Percentiles rank a stretch among this genome's conserved stretches.
These are phyloP conservation scores for Fusarium sp. DNA, from an alignment of 2,329 filamentous ascomycete species.

Conservation along the genomic window DNA sequence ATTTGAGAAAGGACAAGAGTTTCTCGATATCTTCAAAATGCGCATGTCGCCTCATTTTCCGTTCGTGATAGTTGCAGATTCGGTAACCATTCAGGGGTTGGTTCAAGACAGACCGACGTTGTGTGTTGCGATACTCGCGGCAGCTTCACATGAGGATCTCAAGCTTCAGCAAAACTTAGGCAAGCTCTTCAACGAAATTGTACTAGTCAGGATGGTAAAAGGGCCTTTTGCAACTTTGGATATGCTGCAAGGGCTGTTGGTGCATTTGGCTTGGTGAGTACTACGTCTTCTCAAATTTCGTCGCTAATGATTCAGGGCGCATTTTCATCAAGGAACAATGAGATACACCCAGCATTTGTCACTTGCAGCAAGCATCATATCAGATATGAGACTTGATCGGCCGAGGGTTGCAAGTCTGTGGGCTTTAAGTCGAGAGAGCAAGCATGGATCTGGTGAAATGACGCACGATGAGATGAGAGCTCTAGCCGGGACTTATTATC, in stretches of 20 bases:
- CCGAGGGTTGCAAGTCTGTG: conserved; percentile 42
- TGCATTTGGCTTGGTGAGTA: conserved; percentile 46
- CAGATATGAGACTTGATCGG: conserved; percentile 45
- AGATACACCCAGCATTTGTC: conserved; percentile 45
- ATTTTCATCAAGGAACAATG: conserved; percentile 44
- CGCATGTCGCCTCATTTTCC: conserved; percentile 45
- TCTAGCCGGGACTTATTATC: conserved; percentile 45
- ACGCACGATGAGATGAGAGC: conserved; percentile 44
- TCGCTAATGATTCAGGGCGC: conserved; percentile 42
- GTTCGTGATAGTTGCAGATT: conserved; percentile 41
- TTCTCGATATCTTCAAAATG: conserved; percentile 37
- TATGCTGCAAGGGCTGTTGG: conserved; percentile 45
- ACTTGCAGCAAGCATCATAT: conserved; percentile 45
- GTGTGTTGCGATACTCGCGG: conserved; percentile 45
- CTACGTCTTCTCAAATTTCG: not conserved
- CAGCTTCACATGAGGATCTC: conserved; percentile 33
- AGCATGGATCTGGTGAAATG: conserved; percentile 26
- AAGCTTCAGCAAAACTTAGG: conserved; percentile 41
- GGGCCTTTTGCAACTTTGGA: conserved; percentile 43
- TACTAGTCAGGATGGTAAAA: conserved; percentile 34
- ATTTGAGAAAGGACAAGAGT: conserved; percentile 37
- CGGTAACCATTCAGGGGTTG: conserved; percentile 29
- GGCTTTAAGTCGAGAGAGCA: conserved; percentile 39
- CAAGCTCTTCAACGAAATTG: conserved; percentile 42
- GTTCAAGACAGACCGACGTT: conserved; percentile 36